These are phyloP conservation scores for Pugionium cornutum DNA, from an alignment of 345 rosid genomes.

Conservation along the genomic window DNA sequence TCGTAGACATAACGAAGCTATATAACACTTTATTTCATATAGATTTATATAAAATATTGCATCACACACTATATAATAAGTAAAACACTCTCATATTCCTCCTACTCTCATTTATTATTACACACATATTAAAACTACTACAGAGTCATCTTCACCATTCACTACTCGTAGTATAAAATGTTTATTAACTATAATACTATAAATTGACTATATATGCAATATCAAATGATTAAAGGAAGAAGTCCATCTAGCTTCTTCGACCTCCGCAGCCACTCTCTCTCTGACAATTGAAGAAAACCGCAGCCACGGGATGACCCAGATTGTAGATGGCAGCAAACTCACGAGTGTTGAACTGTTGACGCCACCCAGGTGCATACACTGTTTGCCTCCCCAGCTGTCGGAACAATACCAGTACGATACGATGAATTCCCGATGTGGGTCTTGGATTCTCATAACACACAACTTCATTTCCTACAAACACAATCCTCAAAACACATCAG, in stretches of 20 bases:
- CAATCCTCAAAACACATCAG: slow-evolving; percentile 1
- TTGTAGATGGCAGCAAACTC: slow-evolving; percentile 90
- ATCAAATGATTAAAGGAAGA: neutral
- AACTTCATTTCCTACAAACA: slow-evolving; percentile 64
- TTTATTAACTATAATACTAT: slow-evolving; percentile 18
- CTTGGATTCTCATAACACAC: slow-evolving; percentile 77
- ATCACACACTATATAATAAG: slow-evolving; percentile 13
- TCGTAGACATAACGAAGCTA: neutral
- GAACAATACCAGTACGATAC: slow-evolving; percentile 64
- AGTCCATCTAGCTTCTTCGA: slow-evolving; percentile 41
- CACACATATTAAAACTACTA: neutral
- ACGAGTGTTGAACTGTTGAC: slow-evolving; percentile 76
- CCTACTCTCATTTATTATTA: slow-evolving; percentile 29
- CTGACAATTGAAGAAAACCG: slow-evolving; percentile 81
- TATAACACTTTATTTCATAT: slow-evolving; percentile 22
- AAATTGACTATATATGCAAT: slow-evolving; percentile 3
- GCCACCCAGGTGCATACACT: slow-evolving; percentile 90
- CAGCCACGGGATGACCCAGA: slow-evolving; percentile 76
- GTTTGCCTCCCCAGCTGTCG: slow-evolving; percentile 83
- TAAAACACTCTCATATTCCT: slow-evolving; percentile 17
- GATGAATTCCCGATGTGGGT: slow-evolving; percentile 74
- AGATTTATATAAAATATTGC: slow-evolving; percentile 19
- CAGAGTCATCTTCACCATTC: slow-evolving; percentile 2
- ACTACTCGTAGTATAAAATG: slow-evolving; percentile 17
- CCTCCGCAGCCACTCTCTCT: slow-evolving; percentile 81